phyloP scores from a whole-genome alignment of 2,329 filamentous ascomycete species.

The Hymenoscyphus salicellus region DNA sequence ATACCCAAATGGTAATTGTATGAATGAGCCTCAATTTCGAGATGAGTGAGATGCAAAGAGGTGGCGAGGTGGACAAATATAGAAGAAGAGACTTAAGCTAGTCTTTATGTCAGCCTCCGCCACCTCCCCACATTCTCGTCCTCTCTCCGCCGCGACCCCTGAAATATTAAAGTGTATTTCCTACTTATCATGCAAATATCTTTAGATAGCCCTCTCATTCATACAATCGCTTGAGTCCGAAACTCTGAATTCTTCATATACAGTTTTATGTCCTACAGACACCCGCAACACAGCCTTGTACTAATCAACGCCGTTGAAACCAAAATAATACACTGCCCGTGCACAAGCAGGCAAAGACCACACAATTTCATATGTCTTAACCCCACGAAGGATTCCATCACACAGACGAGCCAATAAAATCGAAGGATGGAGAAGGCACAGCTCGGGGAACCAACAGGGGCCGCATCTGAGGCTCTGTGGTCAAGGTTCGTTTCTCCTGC shows the following conservation, averaged over 20 bases:
- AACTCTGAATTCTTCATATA: no score
- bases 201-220: no score
- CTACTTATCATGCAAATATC: no score
- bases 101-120: background rate
- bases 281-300: constrained; percentile 8
- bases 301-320: constrained; percentile 3
- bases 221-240: no score
- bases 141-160: background rate
- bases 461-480: constrained; percentile 3
- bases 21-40: background rate
- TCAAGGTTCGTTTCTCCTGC: background rate
- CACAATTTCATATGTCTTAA: background rate
- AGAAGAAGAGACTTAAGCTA: background rate
- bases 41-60: background rate
- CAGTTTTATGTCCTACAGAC: background rate
- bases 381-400: constrained; percentile 5
- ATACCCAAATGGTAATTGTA: background rate
- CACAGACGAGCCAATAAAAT: background rate
- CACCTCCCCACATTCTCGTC: background rate
- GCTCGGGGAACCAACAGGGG: background rate
- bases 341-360: background rate
- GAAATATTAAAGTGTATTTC: background rate
- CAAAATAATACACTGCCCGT: constrained; percentile 2
- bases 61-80: background rate
- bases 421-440: background rate